Evolutionary conservation across 108 stramenopile species (phyloP).

Genomic region (Nitzschia putrida): DNA sequence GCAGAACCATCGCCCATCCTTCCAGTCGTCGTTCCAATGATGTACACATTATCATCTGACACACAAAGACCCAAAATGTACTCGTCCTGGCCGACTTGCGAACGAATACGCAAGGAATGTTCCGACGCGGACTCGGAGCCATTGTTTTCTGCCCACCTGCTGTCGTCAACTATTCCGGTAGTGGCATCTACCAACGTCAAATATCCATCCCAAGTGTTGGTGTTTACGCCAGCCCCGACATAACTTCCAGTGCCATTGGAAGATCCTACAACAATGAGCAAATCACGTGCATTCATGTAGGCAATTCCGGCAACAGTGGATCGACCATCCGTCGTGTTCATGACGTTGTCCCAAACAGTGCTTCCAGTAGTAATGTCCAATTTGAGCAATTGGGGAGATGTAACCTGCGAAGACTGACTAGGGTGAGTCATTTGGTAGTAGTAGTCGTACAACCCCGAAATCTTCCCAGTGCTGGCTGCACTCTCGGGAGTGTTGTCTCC

Average conservation of each 20-base stretch:
- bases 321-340: slow-evolving; percentile 14
- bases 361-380: slow-evolving; percentile 2
- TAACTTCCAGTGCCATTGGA: slow-evolving; percentile 10
- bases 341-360: neutral
- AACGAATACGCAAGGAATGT: slow-evolving; percentile 10
- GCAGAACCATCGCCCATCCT: neutral
- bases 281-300: slow-evolving; percentile 6
- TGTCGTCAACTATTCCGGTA: slow-evolving; percentile 5
- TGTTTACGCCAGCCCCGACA: slow-evolving; percentile 13
- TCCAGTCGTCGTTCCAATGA: slow-evolving; percentile 25
- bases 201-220: slow-evolving; percentile 26
- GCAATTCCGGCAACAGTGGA: slow-evolving; percentile 5
- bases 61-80: slow-evolving; percentile 12
- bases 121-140: neutral
- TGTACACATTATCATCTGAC: slow-evolving; percentile 15
- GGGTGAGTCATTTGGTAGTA: slow-evolving; percentile 14
- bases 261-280: slow-evolving; percentile 14
- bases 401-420: neutral
- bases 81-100: slow-evolving; percentile 19
- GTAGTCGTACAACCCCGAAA: slow-evolving; percentile 2
- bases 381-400: slow-evolving; percentile 15
- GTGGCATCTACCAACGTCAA: slow-evolving; percentile 10
- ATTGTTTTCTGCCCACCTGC: neutral
- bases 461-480: neutral
- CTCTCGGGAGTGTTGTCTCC: neutral